phyloP scores from a whole-genome alignment of 2,329 filamentous ascomycete genomes.

The Fusarium temperatum region DNA sequence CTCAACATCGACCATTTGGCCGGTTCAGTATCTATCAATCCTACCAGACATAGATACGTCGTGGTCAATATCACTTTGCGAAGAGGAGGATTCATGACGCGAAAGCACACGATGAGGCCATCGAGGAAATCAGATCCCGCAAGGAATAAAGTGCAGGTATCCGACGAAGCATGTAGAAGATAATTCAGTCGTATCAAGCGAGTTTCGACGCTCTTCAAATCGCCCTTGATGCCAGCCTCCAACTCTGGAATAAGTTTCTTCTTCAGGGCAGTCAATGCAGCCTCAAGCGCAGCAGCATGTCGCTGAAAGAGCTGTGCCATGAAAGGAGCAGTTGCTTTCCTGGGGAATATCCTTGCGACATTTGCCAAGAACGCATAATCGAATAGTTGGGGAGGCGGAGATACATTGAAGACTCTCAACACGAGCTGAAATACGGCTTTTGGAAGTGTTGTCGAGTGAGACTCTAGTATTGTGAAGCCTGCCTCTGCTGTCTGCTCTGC shows the following conservation, averaged over 20 bases:
- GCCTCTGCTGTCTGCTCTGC: slow-evolving; percentile 60
- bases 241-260: slow-evolving; percentile 68
- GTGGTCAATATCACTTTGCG: slow-evolving; percentile 76
- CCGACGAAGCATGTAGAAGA: slow-evolving; percentile 69
- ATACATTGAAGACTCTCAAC: slow-evolving; percentile 61
- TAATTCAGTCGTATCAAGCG: slow-evolving; percentile 68
- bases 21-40: slow-evolving; percentile 71
- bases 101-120: slow-evolving; percentile 72
- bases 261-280: slow-evolving; percentile 68
- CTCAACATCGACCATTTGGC: slow-evolving; percentile 79
- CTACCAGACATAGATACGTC: slow-evolving; percentile 77
- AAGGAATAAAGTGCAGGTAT: slow-evolving; percentile 71
- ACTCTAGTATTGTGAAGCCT: slow-evolving; percentile 48
- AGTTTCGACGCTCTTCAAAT: slow-evolving; percentile 63
- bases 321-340: slow-evolving; percentile 65
- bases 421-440: slow-evolving; percentile 72
- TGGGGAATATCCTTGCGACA: slow-evolving; percentile 72
- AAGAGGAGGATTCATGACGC: slow-evolving; percentile 68
- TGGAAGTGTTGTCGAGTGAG: slow-evolving; percentile 59
- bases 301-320: slow-evolving; percentile 60
- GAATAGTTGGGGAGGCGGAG: slow-evolving; percentile 60
- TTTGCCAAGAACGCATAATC: slow-evolving; percentile 75
- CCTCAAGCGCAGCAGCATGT: slow-evolving; percentile 60
- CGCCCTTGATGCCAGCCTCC: slow-evolving; percentile 66
- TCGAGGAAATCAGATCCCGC: slow-evolving; percentile 90